Percentiles rank a stretch among this genome's conserved stretches.
phyloP scores from a whole-genome alignment of 148 eudicot genomes.

The Bassia scoparia region DNA sequence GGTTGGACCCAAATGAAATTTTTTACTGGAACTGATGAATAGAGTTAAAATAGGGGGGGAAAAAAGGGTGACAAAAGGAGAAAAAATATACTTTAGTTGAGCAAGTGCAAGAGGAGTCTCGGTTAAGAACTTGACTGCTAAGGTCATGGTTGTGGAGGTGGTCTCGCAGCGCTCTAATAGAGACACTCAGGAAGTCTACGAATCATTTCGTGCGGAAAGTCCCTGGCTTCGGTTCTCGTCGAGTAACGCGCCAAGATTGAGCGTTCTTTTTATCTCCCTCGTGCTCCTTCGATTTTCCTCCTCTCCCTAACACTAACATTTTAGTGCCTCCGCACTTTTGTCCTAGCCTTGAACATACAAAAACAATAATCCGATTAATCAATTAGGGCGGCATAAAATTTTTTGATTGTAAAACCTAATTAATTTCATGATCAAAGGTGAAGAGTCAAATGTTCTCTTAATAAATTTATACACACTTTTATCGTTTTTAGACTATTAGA shows the following conservation, averaged over 20 bases:
- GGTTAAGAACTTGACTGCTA: constrained; percentile 83
- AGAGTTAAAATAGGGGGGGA: too few species aligned
- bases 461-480: too few species aligned
- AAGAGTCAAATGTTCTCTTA: too few species aligned
- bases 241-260: constrained; percentile 75
- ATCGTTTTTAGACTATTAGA: too few species aligned
- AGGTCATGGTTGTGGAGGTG: constrained; percentile 86
- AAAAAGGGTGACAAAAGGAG: too few species aligned
- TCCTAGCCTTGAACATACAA: constrained; percentile 63
- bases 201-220: constrained; percentile 25
- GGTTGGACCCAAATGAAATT: too few species aligned
- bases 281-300: constrained; percentile 54
- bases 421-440: too few species aligned
- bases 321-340: constrained; percentile 85
- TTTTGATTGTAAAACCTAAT: too few species aligned
- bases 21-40: too few species aligned
- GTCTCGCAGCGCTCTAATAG: constrained; percentile 91
- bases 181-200: constrained; percentile 83
- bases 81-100: constrained; percentile 78
- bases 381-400: neutral
- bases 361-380: too few species aligned
- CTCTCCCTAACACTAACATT: constrained; percentile 64
- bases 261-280: constrained; percentile 76
- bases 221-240: constrained; percentile 66
- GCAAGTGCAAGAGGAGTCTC: constrained; percentile 83